Evolutionary conservation across 805 yeast species (phyloP), one percentile per base, ranked within the genome.

Genomic region (Pichia ethanolica): DNA sequence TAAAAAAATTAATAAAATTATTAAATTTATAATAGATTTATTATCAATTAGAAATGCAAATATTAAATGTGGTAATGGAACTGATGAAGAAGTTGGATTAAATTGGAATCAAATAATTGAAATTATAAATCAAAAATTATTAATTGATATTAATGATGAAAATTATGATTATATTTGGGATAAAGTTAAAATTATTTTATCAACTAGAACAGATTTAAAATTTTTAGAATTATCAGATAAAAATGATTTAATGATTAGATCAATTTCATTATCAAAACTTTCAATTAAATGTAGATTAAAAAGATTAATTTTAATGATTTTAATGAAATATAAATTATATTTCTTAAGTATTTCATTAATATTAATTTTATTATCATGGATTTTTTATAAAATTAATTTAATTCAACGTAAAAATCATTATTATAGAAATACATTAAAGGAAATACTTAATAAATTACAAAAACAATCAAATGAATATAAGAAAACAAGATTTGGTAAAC

Each of bases 21-120:
- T 84, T 13, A 77, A 78, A 47, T 78, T 80, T 51, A 78, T 87
- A 1, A 71, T 82, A 39, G 84, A 83, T 53, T 63, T 86, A 46
- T 71, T 91, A 55, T 75, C 93, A 49, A 68, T 78, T 13, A 77
- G 84, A 56, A 85, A 89, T 63, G 96, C 96, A 0, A 73, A 75
- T 52, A 69, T 69, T 35, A 59, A 62, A 41, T 67, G 71, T 52
- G 71, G 71, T 7, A 53, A 56, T 10, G 69, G 70, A 2, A 41
- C 45, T 5, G 64, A 63, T 46, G 58, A 53, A n/a, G 66, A 63
- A 26, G 70, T 58, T n/a, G 69, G 67, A 1, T 41, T 44, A 70
- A 75, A 52, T 80, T 93, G 69, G 82, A 83, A 75, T 75, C 62
- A 84, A 81, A 62, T 95, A 3, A 73, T 75, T 53, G 71, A 68